phyloP scores from a whole-genome alignment of 1,284 basidiomycete species.

The Puccinia brachypodii region DNA sequence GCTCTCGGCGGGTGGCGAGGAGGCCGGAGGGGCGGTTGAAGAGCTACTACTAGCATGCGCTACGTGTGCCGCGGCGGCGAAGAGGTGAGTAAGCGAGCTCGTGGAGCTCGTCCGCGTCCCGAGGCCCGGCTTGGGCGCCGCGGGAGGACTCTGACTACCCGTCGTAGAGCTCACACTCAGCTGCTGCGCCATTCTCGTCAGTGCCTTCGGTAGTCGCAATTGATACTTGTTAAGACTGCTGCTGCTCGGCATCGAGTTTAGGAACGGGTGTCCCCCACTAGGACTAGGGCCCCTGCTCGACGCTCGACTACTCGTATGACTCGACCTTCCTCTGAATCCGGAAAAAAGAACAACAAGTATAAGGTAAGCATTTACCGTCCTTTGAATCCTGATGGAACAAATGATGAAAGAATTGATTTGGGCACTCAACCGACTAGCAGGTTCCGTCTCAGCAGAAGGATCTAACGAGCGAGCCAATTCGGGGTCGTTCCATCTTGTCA shows the following conservation, averaged over 20 bases:
- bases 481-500: constrained; percentile 20
- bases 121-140: not conserved
- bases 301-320: constrained; percentile 59
- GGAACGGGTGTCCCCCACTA: constrained; percentile 53
- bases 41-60: not conserved
- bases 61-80: not conserved
- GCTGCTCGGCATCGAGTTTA: not conserved
- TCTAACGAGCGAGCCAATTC: constrained; percentile 12
- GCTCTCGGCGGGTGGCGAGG: not conserved
- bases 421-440: constrained; percentile 25
- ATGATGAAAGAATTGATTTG: not conserved
- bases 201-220: not conserved
- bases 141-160: not conserved
- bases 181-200: constrained; percentile 18
- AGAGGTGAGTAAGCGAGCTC: constrained; percentile 7
- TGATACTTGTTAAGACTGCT: constrained; percentile 1
- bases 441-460: constrained; percentile 2
- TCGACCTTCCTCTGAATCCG: constrained; percentile 57
- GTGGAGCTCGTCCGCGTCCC: not conserved
- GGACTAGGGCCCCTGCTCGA: constrained; percentile 61
- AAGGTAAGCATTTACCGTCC: not conserved
- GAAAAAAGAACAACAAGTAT: constrained; percentile 53
- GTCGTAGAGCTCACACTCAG: not conserved
- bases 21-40: not conserved
- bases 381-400: too few relatives aligned